Evolutionary conservation across 2,329 filamentous ascomycete species (phyloP).

Genomic region (Pseudocercospora fijiensis): DNA sequence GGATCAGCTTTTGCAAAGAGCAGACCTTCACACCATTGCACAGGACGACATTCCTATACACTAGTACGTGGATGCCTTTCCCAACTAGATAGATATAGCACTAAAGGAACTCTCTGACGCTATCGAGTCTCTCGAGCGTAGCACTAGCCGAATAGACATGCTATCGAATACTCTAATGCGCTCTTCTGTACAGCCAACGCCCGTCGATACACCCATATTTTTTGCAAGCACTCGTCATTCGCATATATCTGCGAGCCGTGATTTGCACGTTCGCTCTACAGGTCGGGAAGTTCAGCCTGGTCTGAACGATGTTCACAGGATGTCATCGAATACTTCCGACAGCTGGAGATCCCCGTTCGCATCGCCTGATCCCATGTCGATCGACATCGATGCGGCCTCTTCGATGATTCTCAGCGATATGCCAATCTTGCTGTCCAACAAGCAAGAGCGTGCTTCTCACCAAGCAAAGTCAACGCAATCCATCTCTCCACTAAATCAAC

Average conservation of each 20-base stretch:
- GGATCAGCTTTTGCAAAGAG: slow-evolving; percentile 1
- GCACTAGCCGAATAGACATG: not conserved
- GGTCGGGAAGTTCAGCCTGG: not conserved
- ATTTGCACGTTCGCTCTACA: not conserved
- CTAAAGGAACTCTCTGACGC: not conserved
- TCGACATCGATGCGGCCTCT: slow-evolving; percentile 7
- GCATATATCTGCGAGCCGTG: not conserved
- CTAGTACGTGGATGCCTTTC: not conserved
- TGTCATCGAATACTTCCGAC: not conserved
- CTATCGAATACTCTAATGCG: not conserved
- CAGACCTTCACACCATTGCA: not conserved
- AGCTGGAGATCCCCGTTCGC: slow-evolving; percentile 4
- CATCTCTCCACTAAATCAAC: not conserved
- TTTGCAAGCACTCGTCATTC: not conserved
- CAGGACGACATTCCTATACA: not conserved
- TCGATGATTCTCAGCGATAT: not conserved
- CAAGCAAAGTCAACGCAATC: not conserved
- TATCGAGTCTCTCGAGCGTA: not conserved
- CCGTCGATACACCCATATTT: not conserved
- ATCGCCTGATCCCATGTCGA: slow-evolving; percentile 3
- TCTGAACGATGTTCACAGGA: too few species aligned
- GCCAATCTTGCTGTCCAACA: not conserved
- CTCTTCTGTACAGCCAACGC: not conserved
- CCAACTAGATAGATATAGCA: slow-evolving; percentile 7
- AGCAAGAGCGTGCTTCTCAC: not conserved